A percentile compares a stretch with the other conserved stretches of the same genome.
These are phyloP conservation scores for Agaricus sinodeliciosus DNA, from an alignment of 768 basidiomycete species.

Conservation along the genomic window DNA sequence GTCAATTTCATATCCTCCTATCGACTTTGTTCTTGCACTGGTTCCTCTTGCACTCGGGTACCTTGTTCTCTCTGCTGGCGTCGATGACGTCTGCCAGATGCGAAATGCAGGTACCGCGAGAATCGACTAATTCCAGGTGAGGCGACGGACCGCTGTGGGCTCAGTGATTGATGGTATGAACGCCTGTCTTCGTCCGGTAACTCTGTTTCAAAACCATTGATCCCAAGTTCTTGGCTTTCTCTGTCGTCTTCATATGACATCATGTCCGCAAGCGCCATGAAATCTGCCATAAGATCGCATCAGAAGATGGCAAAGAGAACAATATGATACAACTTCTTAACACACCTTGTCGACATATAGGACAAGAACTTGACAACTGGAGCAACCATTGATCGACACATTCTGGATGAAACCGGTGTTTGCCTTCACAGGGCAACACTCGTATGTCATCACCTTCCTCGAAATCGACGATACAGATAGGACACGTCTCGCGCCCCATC, in stretches of 20 bases:
- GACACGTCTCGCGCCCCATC: slow-evolving; percentile 83
- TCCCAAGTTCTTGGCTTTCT: slow-evolving; percentile 1
- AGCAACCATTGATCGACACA: slow-evolving; percentile 95
- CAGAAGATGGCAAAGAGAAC: not conserved
- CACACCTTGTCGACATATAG: slow-evolving; percentile 85
- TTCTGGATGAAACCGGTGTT: slow-evolving; percentile 82
- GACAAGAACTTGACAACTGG: slow-evolving; percentile 85
- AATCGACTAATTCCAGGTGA: slow-evolving; percentile 27
- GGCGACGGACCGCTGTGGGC: not conserved
- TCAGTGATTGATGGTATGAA: slow-evolving; percentile 4
- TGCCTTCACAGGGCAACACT: slow-evolving; percentile 85
- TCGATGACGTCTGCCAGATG: slow-evolving; percentile 28
- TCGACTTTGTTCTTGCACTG: not conserved
- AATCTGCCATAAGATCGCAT: slow-evolving; percentile 29
- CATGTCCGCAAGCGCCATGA: slow-evolving; percentile 55
- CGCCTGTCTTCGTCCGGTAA: slow-evolving; percentile 7
- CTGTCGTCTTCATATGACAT: slow-evolving; percentile 24
- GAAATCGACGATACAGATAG: slow-evolving; percentile 93
- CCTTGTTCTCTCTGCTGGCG: slow-evolving; percentile 12
- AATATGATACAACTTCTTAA: not conserved
- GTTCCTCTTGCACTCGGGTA: not conserved
- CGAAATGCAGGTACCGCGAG: slow-evolving; percentile 52
- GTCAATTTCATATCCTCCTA: not conserved
- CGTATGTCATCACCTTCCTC: slow-evolving; percentile 91
- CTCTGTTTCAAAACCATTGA: slow-evolving; percentile 1